Evolutionary conservation across 352 stramenopile species (phyloP).

Genomic region (Globisporangium nunn): DNA sequence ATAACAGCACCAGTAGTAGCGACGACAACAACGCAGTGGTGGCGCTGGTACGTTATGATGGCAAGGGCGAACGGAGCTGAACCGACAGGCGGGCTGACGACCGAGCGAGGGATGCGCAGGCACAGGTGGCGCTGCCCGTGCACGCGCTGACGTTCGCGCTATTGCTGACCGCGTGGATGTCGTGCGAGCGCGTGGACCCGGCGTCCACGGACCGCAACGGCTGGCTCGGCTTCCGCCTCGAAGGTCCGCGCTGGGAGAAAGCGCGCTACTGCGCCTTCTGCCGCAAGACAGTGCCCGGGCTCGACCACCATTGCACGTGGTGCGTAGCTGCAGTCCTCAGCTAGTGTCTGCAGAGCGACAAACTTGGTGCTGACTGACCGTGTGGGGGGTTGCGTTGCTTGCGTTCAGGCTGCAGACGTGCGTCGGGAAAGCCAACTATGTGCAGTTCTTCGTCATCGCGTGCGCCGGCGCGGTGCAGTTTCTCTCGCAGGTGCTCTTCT

Average conservation of each 20-base stretch:
- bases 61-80: too few species aligned
- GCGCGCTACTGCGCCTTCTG: slow-evolving; percentile 75
- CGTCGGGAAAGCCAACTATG: slow-evolving; percentile 76
- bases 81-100: neutral
- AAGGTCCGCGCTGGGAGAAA: slow-evolving; percentile 69
- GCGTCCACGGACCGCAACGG: slow-evolving; percentile 35
- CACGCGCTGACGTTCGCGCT: slow-evolving; percentile 44
- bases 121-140: slow-evolving; percentile 36
- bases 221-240: slow-evolving; percentile 63
- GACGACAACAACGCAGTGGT: neutral
- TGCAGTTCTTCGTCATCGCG: slow-evolving; percentile 81
- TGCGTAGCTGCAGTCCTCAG: slow-evolving; percentile 5
- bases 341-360: neutral
- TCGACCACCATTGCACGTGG: slow-evolving; percentile 87
- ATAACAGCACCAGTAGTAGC: neutral
- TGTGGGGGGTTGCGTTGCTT: neutral
- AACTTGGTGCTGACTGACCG: neutral
- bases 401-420: slow-evolving; percentile 66
- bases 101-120: slow-evolving; percentile 17
- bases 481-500: slow-evolving; percentile 52
- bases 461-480: slow-evolving; percentile 60
- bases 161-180: slow-evolving; percentile 54
- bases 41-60: slow-evolving; percentile 10
- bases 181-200: slow-evolving; percentile 67
- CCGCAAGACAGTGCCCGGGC: slow-evolving; percentile 64